These are phyloP conservation scores for Ampelomyces quisqualis DNA, from an alignment of 2,329 filamentous ascomycete genomes.

Conservation along the genomic window DNA sequence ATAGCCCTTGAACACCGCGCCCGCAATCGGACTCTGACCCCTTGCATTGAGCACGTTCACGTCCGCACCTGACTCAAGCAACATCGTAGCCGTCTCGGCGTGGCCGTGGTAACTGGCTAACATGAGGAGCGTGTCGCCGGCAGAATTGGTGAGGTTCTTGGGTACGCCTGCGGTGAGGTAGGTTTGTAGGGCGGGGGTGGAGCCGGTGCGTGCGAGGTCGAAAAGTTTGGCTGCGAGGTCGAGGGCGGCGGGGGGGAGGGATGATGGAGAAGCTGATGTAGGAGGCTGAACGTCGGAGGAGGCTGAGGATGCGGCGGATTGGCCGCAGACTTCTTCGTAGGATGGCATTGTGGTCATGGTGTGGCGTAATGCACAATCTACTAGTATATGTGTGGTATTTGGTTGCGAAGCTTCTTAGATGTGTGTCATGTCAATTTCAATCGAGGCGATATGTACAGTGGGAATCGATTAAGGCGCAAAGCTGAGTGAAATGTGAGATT, in stretches of 20 bases:
- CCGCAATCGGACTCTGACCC: conserved; percentile 68
- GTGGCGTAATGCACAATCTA: too few relatives aligned
- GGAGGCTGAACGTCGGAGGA: conserved; percentile 9
- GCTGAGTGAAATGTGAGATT: too few relatives aligned
- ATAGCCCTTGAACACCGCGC: conserved; percentile 72
- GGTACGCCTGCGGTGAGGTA: conserved; percentile 67
- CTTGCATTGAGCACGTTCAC: conserved; percentile 67
- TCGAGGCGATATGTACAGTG: too few relatives aligned
- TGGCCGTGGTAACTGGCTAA: conserved; percentile 71
- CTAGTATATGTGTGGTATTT: too few relatives aligned
- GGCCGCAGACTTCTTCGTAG: conserved; percentile 15
- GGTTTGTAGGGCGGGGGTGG: conserved; percentile 60
- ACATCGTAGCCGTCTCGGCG: conserved; percentile 58
- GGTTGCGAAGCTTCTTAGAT: too few relatives aligned
- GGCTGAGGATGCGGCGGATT: conserved; percentile 4
- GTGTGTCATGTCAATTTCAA: too few relatives aligned
- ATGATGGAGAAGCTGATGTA: conserved; percentile 6
- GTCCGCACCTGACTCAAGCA: conserved; percentile 65
- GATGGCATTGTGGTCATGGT: conserved; percentile 13
- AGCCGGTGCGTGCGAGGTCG: conserved; percentile 63
- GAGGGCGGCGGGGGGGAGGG: conserved; percentile 64
- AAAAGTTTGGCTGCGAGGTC: conserved; percentile 67
- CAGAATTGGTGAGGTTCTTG: conserved; percentile 69
- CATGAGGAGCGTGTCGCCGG: conserved; percentile 75
- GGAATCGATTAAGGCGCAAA: too few relatives aligned